Evolutionary conservation across 2,329 filamentous ascomycete genomes (phyloP), one percentile per base, ranked within the genome.

Genomic region (Parastagonospora nodorum): DNA sequence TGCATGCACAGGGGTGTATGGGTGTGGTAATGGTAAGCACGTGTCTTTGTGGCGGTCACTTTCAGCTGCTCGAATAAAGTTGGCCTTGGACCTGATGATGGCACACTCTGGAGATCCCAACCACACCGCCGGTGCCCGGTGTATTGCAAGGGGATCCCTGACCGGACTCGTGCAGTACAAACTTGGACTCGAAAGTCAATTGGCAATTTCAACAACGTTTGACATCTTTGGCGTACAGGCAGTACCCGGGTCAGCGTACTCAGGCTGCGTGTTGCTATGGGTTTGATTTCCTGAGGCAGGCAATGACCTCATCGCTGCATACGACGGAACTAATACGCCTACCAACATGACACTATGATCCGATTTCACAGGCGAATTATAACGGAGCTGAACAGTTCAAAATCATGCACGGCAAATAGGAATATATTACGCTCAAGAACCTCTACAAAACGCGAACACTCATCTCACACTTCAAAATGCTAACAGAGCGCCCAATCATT

Each of bases 21-120:
- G 56, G 52, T 42, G 55, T 57, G 53, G 53, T 38, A 53, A 24
- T 24, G 45, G 56, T 55, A 45, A 57, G 63, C 63, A 63, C 61
- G 64, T 64, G 65, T 64, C 55, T 45, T 52, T 51, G 49, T 4
- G 56, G 39, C 37, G 42, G 56, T 54, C 47, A 52, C 53, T 45
- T 46, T 55, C 54, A 54, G 60, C 46, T 58, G 53, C 27, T 29
- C 19, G 49, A 53, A 45, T 24, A 45, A 57, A 45, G 51, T 49
- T 51, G 48, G 55, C 50, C 49, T 46, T 45, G 48, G 48, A 46
- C 55, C 49, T 58, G 58, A 51, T 43, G 41, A 47, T 51, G 41
- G 41, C 45, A 53, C 56, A 51, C 53, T 50, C 43, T 43, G 19
- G 19, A 24, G 44, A 45, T 45, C 45, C 50, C 48, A 50, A 38